Evolutionary conservation across 1,284 basidiomycete genomes (phyloP).

Genomic region (Neolentinus lepideus): DNA sequence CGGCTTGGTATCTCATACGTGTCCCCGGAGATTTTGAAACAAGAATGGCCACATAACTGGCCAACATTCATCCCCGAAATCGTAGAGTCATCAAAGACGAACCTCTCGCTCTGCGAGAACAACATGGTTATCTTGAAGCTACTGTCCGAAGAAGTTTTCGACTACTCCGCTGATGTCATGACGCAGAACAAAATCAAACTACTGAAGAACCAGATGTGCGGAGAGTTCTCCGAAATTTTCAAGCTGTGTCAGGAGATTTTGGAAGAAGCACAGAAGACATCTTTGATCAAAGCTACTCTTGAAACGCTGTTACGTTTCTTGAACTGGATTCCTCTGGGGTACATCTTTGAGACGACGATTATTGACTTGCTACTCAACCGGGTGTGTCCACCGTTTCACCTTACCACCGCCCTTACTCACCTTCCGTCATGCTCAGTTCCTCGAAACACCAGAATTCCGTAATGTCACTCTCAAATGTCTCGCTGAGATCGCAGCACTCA

Average conservation of each 20-base stretch:
- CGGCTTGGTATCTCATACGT: constrained; percentile 6
- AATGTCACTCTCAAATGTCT: constrained; percentile 97
- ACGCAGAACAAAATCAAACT: constrained; percentile 97
- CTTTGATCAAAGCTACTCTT: constrained; percentile 91
- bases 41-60: constrained; percentile 99
- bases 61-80: constrained; percentile 97
- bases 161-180: constrained; percentile 99
- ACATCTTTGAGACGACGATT: constrained; percentile 98
- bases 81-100: constrained; percentile 95
- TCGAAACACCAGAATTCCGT: constrained; percentile 95
- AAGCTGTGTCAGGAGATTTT: constrained; percentile 93
- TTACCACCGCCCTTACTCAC: constrained; percentile 5
- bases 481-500: constrained; percentile 93
- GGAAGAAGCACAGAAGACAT: constrained; percentile 96
- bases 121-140: constrained; percentile 99
- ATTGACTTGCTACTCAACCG: constrained; percentile 91
- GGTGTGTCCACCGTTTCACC: constrained; percentile 39
- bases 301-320: constrained; percentile 96
- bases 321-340: constrained; percentile 99
- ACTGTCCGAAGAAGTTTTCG: constrained; percentile 98
- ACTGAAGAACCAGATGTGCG: constrained; percentile 96
- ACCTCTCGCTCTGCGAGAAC: constrained; percentile 96
- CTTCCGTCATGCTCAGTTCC: constrained; percentile 57
- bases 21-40: constrained; percentile 87
- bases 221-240: constrained; percentile 96